Percentiles rank a stretch among this genome's conserved stretches.
Evolutionary conservation across 208 protist species (phyloP).

Genomic region (Crithidia fasciculata): DNA sequence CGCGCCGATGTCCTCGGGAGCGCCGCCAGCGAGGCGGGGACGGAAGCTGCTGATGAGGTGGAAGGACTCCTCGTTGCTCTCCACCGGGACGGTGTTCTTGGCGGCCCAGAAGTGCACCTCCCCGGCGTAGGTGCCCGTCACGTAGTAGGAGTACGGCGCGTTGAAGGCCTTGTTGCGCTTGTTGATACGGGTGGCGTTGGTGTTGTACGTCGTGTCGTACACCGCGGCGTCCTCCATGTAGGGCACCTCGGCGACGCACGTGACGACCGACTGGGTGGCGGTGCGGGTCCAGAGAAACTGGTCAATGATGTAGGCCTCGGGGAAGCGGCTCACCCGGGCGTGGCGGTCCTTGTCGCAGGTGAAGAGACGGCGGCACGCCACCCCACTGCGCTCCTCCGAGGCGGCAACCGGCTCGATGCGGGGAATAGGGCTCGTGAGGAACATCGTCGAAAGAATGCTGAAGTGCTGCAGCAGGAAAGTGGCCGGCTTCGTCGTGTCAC

Average conservation of each 20-base stretch:
- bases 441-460: constrained; percentile 75
- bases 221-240: constrained; percentile 37
- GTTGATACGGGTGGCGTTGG: constrained; percentile 21
- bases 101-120: constrained; percentile 79
- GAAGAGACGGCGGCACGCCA: constrained; percentile 66
- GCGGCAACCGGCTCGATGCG: constrained; percentile 35
- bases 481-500: constrained; percentile 39
- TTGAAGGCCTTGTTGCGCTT: constrained; percentile 37
- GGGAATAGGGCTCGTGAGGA: constrained; percentile 62
- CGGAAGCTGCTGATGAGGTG: constrained; percentile 41
- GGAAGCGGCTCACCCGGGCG: constrained; percentile 79
- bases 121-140: constrained; percentile 58
- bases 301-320: constrained; percentile 80
- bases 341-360: constrained; percentile 87
- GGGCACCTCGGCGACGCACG: constrained; percentile 71
- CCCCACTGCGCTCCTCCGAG: constrained; percentile 32
- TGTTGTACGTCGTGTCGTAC: constrained; percentile 14
- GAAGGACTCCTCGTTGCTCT: constrained; percentile 37
- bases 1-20: constrained; percentile 30
- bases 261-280: constrained; percentile 57
- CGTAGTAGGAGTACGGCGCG: constrained; percentile 67
- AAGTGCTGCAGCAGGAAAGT: constrained; percentile 88
- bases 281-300: constrained; percentile 79
- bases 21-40: constrained; percentile 17
- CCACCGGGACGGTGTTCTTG: constrained; percentile 52